Percentiles rank a stretch among this genome's conserved stretches.
Evolutionary conservation across 2,329 filamentous ascomycete genomes (phyloP).

Genomic region (Alternaria incomplexa): DNA sequence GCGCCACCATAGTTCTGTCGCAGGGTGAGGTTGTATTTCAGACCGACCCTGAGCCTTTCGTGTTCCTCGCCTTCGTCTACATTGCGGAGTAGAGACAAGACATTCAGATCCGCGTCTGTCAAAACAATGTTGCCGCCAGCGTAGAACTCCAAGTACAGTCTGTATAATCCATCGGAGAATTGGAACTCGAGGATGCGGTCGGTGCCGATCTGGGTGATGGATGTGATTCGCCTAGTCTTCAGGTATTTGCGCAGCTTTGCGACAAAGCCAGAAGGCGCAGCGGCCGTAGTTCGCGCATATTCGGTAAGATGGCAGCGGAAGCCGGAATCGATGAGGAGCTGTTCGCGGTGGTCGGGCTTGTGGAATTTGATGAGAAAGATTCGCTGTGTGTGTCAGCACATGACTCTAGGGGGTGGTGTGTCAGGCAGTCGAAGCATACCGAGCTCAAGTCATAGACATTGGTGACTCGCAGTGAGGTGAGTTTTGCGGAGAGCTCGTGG

Average conservation of each 20-base stretch:
- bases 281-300: conserved; percentile 85
- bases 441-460: conserved; percentile 97
- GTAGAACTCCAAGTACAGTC: conserved; percentile 93
- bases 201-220: conserved; percentile 84
- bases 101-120: conserved; percentile 82
- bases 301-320: conserved; percentile 95
- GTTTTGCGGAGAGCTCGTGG: conserved; percentile 81
- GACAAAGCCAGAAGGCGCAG: conserved; percentile 85
- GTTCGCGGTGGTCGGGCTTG: conserved; percentile 85
- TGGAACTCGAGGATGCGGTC: conserved; percentile 91
- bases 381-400: conserved; percentile 58
- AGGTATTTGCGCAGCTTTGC: conserved; percentile 83
- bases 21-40: conserved; percentile 79
- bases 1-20: conserved; percentile 83
- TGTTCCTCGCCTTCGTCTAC: conserved; percentile 84
- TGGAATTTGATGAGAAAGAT: conserved; percentile 96
- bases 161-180: conserved; percentile 90
- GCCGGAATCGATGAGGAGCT: conserved; percentile 90
- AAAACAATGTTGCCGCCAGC: conserved; percentile 94
- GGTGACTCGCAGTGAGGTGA: conserved; percentile 80
- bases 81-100: conserved; percentile 79
- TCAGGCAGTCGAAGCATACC: conserved; percentile 45
- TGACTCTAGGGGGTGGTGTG: conserved; percentile 9
- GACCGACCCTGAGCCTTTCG: conserved; percentile 77
- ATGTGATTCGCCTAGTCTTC: conserved; percentile 83